These are phyloP conservation scores for Paramecium caudatum DNA, from an alignment of 73 alveolate genomes.

Conservation along the genomic window DNA sequence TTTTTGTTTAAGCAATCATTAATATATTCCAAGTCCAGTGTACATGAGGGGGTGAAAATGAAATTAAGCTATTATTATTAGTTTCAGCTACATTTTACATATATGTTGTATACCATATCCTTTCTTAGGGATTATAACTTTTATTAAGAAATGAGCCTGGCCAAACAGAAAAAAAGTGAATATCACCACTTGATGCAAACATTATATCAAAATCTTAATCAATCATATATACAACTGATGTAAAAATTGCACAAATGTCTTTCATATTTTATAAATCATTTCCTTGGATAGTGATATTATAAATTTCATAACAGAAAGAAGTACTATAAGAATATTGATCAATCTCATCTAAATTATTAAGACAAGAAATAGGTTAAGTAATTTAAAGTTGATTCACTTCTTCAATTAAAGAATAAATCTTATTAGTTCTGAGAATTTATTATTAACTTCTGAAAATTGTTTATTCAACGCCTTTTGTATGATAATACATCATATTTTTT, in stretches of 20 bases:
- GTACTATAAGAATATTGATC: conserved; percentile 36
- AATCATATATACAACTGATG: background rate
- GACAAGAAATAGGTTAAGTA: background rate
- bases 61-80: background rate
- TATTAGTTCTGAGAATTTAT: background rate
- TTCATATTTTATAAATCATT: background rate
- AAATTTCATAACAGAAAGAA: conserved; percentile 3
- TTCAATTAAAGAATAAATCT: background rate
- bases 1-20: conserved; percentile 17
- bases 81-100: background rate
- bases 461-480: background rate
- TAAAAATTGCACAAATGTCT: background rate
- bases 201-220: conserved; percentile 27
- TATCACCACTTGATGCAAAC: background rate
- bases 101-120: background rate
- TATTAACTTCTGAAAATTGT: conserved; percentile 20
- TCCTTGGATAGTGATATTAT: background rate
- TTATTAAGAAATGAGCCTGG: background rate
- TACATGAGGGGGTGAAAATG: background rate
- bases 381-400: background rate
- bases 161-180: conserved; percentile 27
- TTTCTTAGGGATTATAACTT: conserved; percentile 1
- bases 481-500: background rate
- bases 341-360: background rate
- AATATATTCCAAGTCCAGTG: conserved; percentile 41